phyloP scores from a whole-genome alignment of 768 basidiomycete genomes.

The Cystofilobasidium bisporidii region DNA sequence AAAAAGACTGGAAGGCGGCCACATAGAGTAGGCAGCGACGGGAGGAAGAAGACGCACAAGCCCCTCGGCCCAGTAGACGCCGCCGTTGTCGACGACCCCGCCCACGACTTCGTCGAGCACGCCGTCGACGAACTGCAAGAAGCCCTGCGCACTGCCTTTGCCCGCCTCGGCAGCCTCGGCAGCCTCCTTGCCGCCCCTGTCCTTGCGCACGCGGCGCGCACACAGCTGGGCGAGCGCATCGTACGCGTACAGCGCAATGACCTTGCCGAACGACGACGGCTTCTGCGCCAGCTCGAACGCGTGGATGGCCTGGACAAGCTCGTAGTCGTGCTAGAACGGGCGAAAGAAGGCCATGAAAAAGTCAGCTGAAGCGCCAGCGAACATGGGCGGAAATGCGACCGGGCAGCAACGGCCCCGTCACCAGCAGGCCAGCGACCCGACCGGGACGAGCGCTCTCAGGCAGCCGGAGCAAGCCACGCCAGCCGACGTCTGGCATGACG shows the following conservation, averaged over 20 bases:
- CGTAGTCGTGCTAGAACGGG: neutral
- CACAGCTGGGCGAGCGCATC: neutral
- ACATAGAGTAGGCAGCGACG: neutral
- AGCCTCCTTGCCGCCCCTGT: neutral
- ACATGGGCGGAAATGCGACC: too few species aligned
- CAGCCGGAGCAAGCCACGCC: too few species aligned
- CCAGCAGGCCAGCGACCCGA: too few species aligned
- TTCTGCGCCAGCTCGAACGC: neutral
- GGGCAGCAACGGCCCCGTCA: too few species aligned
- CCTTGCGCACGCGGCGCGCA: neutral
- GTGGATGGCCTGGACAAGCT: neutral
- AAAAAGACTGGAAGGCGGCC: too few species aligned
- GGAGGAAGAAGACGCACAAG: neutral
- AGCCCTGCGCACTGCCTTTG: neutral
- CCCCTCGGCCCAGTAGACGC: neutral
- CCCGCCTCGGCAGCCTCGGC: neutral
- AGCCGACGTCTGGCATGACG: too few species aligned
- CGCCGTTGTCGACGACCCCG: neutral
- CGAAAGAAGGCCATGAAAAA: neutral
- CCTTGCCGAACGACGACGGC: neutral
- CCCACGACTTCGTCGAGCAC: slow-evolving; percentile 2
- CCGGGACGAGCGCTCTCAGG: too few species aligned
- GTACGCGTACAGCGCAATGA: slow-evolving; percentile 1
- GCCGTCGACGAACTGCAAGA: neutral
- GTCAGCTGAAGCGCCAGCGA: too few species aligned